phyloP scores from a whole-genome alignment of 257 asterid species.

The Scutellaria baicalensis region DNA sequence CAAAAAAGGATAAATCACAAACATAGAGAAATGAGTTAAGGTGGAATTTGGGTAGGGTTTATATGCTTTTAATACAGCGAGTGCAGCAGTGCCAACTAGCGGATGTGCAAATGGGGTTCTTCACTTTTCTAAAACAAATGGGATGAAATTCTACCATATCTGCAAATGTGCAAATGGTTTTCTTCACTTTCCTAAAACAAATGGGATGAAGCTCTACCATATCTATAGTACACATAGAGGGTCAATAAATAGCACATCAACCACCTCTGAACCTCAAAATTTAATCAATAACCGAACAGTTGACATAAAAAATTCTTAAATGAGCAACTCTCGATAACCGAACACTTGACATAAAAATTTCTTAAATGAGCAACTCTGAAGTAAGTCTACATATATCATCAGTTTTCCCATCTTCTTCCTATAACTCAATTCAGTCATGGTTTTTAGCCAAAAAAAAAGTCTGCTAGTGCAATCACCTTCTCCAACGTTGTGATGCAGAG shows the following conservation, averaged over 20 bases:
- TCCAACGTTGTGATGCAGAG: not conserved
- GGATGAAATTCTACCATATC: not conserved
- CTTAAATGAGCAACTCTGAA: not conserved
- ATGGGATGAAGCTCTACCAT: not conserved
- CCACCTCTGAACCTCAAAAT: not conserved
- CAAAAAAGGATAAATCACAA: not conserved
- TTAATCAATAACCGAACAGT: not conserved
- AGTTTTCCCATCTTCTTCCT: slow-evolving; percentile 3
- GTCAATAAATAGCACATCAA: not conserved
- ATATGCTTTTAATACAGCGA: not conserved
- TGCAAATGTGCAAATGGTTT: not conserved
- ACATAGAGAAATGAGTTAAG: not conserved
- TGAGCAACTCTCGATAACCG: not conserved
- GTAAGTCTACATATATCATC: slow-evolving; percentile 5
- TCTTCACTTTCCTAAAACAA: slow-evolving; percentile 1
- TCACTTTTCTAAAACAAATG: not conserved
- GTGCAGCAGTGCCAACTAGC: not conserved
- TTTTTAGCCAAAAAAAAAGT: not conserved
- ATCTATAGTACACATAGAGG: not conserved
- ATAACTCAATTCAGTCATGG: not conserved
- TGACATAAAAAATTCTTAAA: not conserved
- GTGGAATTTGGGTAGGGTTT: not conserved
- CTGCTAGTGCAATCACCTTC: not conserved
- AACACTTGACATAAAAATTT: not conserved
- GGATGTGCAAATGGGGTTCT: slow-evolving; percentile 10